Percentiles rank a stretch among this genome's conserved stretches.
Conservation (phyloP, 345 rosid species). For the Psidium friedrichsthalianum region DNA sequence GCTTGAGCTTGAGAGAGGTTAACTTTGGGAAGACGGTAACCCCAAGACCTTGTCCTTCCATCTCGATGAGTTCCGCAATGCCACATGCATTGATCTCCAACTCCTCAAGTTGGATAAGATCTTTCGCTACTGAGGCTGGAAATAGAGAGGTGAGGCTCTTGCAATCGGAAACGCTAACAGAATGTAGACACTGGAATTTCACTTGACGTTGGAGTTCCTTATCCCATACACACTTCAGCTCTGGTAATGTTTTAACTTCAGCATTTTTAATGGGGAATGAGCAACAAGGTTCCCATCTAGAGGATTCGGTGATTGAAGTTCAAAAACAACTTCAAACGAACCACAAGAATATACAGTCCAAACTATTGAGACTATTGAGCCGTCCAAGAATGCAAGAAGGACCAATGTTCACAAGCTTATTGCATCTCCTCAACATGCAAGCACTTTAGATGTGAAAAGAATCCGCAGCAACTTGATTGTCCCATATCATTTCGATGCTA, state of each 20-base stretch:
- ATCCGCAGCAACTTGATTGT: neutral
- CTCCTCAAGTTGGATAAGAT: neutral
- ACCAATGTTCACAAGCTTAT: neutral
- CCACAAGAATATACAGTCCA: fast-evolving
- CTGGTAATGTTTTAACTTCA: fast-evolving
- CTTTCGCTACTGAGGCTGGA: neutral
- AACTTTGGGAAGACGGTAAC: neutral
- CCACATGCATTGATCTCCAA: neutral
- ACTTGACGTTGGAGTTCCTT: neutral
- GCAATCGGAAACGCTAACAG: neutral
- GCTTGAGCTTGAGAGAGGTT: neutral
- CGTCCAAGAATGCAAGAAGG: neutral
- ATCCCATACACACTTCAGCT: neutral
- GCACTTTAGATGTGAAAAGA: neutral
- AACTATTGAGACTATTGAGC: neutral
- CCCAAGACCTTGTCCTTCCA: neutral
- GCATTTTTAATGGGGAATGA: fast-evolving
- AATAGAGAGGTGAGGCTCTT: neutral
- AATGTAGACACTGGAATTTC: neutral
- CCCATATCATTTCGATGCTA: neutral
- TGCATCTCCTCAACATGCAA: fast-evolving
- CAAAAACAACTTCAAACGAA: neutral
- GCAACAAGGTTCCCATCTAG: fast-evolving
- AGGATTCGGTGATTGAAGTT: neutral
- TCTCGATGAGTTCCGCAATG: neutral